Percentiles rank a stretch among this genome's conserved stretches.
These are phyloP conservation scores for Telopea speciosissima DNA, from an alignment of 177 flowering plant species.

Conservation along the genomic window DNA sequence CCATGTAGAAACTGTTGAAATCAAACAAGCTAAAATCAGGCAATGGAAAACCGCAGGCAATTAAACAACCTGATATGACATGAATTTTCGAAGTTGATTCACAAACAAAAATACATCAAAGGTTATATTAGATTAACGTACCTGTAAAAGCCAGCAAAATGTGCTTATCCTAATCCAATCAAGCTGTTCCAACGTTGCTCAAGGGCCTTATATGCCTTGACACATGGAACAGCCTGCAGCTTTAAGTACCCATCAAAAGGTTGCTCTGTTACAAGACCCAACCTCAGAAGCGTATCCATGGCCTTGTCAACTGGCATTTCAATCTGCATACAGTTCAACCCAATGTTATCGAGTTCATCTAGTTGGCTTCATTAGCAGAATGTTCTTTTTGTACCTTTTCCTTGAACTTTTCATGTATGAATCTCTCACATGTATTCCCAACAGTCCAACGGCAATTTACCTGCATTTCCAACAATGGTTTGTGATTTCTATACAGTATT, in stretches of 20 bases:
- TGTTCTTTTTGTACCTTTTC: constrained; percentile 42
- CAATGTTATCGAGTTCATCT: neutral
- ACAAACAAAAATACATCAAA: neutral
- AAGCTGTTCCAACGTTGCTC: constrained; percentile 64
- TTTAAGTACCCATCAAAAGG: constrained; percentile 29
- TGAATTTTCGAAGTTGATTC: neutral
- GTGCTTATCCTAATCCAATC: constrained; percentile 20
- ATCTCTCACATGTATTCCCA: constrained; percentile 66
- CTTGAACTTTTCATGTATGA: constrained; percentile 52
- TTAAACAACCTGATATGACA: neutral
- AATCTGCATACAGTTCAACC: constrained; percentile 40
- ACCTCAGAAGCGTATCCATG: constrained; percentile 51
- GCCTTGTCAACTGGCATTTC: constrained; percentile 85
- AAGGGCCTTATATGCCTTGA: constrained; percentile 47
- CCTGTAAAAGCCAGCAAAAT: neutral
- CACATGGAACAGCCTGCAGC: constrained; percentile 54
- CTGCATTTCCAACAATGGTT: constrained; percentile 34
- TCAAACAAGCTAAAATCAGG: too few relatives aligned
- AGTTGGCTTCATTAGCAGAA: neutral
- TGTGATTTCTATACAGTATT: neutral
- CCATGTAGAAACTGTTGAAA: too few relatives aligned
- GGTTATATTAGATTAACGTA: neutral
- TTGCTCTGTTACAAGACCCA: constrained; percentile 62
- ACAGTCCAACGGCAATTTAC: constrained; percentile 30
- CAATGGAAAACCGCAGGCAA: neutral